Conservation (phyloP, 169 alveolate species). For the Eimeria sp. region DNA sequence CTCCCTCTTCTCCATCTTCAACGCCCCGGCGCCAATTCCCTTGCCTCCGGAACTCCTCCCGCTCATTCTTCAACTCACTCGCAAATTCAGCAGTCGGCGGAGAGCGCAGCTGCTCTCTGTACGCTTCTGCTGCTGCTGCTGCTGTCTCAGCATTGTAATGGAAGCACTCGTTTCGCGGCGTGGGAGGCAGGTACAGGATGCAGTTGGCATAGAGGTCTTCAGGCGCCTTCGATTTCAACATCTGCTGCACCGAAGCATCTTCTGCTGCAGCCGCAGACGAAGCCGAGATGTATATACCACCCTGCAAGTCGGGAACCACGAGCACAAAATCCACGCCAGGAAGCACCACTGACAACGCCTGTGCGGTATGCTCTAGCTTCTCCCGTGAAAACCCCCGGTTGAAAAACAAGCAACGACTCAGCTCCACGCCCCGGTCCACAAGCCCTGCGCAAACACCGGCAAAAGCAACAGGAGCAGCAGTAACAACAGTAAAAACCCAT, state of each 20-base stretch:
- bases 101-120: conserved; percentile 23
- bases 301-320: background rate
- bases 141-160: background rate
- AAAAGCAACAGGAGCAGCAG: conserved; percentile 1
- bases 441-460: conserved; percentile 5
- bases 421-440: conserved; percentile 19
- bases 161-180: conserved; percentile 27
- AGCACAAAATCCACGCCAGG: conserved; percentile 27
- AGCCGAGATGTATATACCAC: background rate
- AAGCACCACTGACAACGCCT: background rate
- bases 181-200: conserved; percentile 34
- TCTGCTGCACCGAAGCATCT: background rate
- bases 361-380: background rate
- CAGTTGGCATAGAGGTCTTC: background rate
- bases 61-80: background rate
- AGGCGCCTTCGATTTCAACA: background rate
- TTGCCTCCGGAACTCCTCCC: background rate
- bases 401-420: conserved; percentile 38
- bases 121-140: conserved; percentile 26
- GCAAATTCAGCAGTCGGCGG: conserved; percentile 2
- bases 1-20: background rate
- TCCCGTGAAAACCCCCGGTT: background rate
- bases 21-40: background rate
- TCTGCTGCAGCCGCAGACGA: conserved; percentile 62
- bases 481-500: no score